Evolutionary conservation across 306 rosid genomes (phyloP).

Genomic region (Cucumis melo): DNA sequence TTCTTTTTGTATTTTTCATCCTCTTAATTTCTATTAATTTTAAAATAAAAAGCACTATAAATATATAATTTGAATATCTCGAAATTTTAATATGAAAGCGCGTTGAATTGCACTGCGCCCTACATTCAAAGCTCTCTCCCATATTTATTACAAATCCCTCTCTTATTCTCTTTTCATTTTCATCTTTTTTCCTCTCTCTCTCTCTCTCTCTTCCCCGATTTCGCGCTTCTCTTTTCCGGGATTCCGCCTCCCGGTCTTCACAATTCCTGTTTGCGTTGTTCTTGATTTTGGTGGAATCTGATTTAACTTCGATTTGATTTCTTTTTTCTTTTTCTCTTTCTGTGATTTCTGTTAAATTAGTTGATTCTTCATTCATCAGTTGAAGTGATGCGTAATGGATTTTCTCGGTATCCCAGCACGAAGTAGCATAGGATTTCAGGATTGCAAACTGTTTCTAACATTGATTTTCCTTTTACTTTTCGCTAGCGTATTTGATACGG

Average conservation of each 20-base stretch:
- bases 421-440: constrained; percentile 7
- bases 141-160: constrained; percentile 13
- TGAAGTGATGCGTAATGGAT: constrained; percentile 12
- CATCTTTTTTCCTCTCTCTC: neutral
- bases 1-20: too few relatives aligned
- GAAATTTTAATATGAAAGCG: constrained; percentile 33
- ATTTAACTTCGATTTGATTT: neutral
- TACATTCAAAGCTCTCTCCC: constrained; percentile 19
- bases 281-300: neutral
- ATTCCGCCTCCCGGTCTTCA: neutral
- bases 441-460: constrained; percentile 26
- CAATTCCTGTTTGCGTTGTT: neutral
- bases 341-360: neutral
- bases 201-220: neutral
- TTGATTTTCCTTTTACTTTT: constrained; percentile 23
- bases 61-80: neutral
- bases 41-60: too few relatives aligned
- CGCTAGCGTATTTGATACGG: constrained; percentile 14
- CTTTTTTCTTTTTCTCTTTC: neutral
- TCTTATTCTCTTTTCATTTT: neutral
- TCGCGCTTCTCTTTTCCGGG: constrained; percentile 9
- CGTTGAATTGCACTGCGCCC: constrained; percentile 29
- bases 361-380: neutral
- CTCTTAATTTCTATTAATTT: too few relatives aligned
- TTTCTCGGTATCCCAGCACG: constrained; percentile 20